Base-by-base conservation (phyloP, 148 eudicot genomes). In the Camellia sinensis region DNA sequence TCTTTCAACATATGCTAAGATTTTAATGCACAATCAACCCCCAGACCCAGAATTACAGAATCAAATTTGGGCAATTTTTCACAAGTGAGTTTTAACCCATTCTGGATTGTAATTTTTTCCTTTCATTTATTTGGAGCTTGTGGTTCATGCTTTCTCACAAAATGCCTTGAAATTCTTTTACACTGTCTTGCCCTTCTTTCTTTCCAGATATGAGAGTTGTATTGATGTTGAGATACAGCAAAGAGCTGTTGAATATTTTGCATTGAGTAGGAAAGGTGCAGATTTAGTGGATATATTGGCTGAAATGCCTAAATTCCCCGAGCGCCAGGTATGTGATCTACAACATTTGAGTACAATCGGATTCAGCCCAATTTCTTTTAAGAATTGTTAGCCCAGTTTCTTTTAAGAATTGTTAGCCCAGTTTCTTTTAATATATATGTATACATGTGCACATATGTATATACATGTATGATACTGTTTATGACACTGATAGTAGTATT, bases 281-380 rank as follows among this genome's bases (percentile, higher is more conserved):
- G 90, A 92, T 79, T 91, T 96, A 80, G 88, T 88, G 87, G 99
- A 96, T 86, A 88, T 96, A 86, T 82, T 96, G 89, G 98, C 99
- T 78, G 98, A 96, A 88, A 96, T 96, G 99, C 99, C 99, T 7
- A 96, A 96, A 83, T 96, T 96, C 84, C 98, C 99, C 37, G 99
- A 96, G 80, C 91, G 99, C 67, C 92, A 93, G 97, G 99, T 94
- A 76, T 48, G 70, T 78, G 46, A 70, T 61, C 70, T 57, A 63
- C 75, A 15, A 43, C 48, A 76, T 67, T 46, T 81, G 45, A 10
- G 37, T 65, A 4, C 18, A 48, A 29, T 52, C 69, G 4, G 78
- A 54, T 80, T 69, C 19, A 80, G 74, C 40, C n/a, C 14, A 43
- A 53, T 66, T 63, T 76, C 71, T n/a, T 14, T 43, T 41, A 48